Evolutionary conservation across 768 basidiomycete species (phyloP).

Genomic region (Lyophyllum semitale): DNA sequence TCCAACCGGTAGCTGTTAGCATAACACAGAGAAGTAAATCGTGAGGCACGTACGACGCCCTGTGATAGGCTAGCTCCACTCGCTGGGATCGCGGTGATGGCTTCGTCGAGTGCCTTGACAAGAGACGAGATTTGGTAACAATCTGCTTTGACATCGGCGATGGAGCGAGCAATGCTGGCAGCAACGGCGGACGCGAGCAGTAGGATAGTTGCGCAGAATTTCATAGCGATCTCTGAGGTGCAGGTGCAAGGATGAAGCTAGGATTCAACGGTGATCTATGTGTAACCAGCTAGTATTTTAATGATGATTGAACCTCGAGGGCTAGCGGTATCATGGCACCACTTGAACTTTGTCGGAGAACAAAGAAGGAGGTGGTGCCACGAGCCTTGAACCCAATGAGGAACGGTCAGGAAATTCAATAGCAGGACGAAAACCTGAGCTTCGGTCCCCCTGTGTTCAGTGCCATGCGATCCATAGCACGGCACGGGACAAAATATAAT

Average conservation of each 20-base stretch:
- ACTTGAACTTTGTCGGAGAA: neutral
- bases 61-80: slow-evolving; percentile 20
- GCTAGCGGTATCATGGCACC: neutral
- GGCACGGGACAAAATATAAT: too few relatives aligned
- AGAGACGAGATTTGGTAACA: neutral
- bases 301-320: too few relatives aligned
- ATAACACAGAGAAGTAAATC: neutral
- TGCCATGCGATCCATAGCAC: too few relatives aligned
- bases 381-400: too few relatives aligned
- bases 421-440: too few relatives aligned
- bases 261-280: neutral
- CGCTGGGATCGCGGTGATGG: slow-evolving; percentile 7
- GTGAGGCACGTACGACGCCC: slow-evolving; percentile 25
- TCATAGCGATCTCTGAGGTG: slow-evolving; percentile 6
- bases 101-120: slow-evolving; percentile 5
- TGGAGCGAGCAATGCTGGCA: slow-evolving; percentile 4
- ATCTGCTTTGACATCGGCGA: slow-evolving; percentile 11
- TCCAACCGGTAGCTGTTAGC: neutral
- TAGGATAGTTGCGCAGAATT: slow-evolving; percentile 2
- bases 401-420: too few relatives aligned
- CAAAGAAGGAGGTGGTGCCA: too few relatives aligned
- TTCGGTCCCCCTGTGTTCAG: too few relatives aligned
- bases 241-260: neutral
- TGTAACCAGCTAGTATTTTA: too few relatives aligned
- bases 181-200: slow-evolving; percentile 1